Evolutionary conservation across 768 basidiomycete species (phyloP).

Genomic region (Naganishia onofrii): DNA sequence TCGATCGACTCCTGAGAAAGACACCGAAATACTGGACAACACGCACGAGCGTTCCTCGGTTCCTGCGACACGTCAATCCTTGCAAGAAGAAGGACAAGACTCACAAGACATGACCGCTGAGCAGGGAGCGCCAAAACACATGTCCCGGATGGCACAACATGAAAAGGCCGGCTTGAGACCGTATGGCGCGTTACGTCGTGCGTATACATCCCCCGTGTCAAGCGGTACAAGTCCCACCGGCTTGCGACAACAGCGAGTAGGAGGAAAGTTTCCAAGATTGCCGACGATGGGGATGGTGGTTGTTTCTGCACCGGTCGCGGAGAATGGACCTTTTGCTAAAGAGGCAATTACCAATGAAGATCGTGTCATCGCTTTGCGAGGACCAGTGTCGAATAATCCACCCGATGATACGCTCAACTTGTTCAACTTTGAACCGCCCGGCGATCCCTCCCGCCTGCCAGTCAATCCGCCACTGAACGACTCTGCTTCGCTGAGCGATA

Average conservation of each 20-base stretch:
- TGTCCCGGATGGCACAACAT: conserved; percentile 5
- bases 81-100: no score
- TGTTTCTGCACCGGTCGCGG: background rate
- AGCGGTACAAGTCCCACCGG: background rate
- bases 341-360: background rate
- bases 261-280: background rate
- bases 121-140: background rate
- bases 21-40: background rate
- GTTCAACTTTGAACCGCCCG: background rate
- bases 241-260: background rate
- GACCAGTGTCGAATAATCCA: background rate
- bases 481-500: background rate
- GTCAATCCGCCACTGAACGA: background rate
- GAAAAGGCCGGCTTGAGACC: conserved; percentile 14
- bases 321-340: background rate
- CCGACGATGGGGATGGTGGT: background rate
- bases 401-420: background rate
- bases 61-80: no score
- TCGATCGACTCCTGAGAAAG: background rate
- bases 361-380: background rate
- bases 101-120: background rate
- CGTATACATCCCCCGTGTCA: background rate
- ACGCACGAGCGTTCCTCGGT: no score
- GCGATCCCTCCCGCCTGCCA: background rate
- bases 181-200: conserved; percentile 9